Percentiles rank a stretch among this genome's conserved stretches.
Evolutionary conservation across 73 alveolate species (phyloP).

Genomic region (Breviolum minutum): DNA sequence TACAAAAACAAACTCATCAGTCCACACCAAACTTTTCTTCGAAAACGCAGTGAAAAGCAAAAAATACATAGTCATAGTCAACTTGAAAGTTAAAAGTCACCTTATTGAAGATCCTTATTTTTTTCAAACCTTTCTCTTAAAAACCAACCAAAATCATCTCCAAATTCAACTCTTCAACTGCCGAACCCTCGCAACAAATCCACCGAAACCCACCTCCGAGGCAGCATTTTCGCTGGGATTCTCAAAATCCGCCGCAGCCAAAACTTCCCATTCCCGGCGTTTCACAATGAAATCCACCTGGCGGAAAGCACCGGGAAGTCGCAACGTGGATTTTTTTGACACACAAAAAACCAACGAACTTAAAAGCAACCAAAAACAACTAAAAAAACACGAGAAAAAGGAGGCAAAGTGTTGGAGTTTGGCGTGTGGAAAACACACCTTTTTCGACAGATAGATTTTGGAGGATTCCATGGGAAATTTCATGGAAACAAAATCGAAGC

Average conservation of each 20-base stretch:
- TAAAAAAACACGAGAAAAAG: neutral
- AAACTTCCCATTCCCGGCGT: conserved; percentile 66
- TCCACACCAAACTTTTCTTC: too few species aligned
- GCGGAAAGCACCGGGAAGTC: neutral
- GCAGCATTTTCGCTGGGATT: conserved; percentile 45
- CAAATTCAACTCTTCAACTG: too few species aligned
- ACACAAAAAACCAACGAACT: neutral
- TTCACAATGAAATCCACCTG: conserved; percentile 58
- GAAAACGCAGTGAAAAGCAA: too few species aligned
- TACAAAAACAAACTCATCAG: too few species aligned
- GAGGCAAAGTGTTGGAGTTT: too few species aligned
- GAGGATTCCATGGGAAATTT: too few species aligned
- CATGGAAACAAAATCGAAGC: too few species aligned
- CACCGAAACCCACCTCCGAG: neutral
- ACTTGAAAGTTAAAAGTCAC: neutral
- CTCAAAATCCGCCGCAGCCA: conserved; percentile 59
- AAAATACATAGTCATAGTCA: too few species aligned
- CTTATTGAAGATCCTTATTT: too few species aligned
- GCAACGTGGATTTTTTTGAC: neutral
- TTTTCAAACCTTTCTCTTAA: too few species aligned
- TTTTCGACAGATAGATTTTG: too few species aligned
- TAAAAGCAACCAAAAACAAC: neutral
- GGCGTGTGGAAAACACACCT: too few species aligned
- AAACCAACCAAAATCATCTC: neutral
- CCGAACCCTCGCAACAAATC: neutral